These are phyloP conservation scores for Orbilia quercus DNA, from an alignment of 2,329 filamentous ascomycete species.

Conservation along the genomic window DNA sequence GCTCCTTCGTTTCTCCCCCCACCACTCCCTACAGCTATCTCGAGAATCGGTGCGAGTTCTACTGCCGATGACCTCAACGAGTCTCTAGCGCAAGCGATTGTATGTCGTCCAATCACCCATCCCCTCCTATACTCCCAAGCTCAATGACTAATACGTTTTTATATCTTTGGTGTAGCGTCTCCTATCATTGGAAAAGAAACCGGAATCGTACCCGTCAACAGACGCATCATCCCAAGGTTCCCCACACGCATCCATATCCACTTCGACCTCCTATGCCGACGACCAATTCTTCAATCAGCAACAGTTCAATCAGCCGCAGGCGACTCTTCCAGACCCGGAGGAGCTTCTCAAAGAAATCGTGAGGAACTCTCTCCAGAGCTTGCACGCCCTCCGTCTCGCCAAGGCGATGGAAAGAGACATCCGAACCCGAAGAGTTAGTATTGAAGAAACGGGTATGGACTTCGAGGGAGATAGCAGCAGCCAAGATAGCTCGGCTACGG, in stretches of 20 bases:
- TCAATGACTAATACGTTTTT: background rate
- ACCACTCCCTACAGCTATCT: conserved; percentile 5
- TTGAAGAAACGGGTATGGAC: conserved; percentile 52
- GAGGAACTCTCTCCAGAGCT: conserved; percentile 49
- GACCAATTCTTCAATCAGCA: conserved; percentile 35
- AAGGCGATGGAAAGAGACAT: conserved; percentile 54
- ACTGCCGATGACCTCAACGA: conserved; percentile 51
- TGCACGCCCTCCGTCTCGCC: conserved; percentile 47
- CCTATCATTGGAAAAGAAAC: conserved; percentile 49
- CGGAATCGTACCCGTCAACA: conserved; percentile 43
- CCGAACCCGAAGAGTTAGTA: conserved; percentile 19
- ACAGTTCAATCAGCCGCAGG: conserved; percentile 20
- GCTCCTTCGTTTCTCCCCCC: conserved; percentile 38
- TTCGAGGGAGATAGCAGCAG: conserved; percentile 24
- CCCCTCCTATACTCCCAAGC: no score
- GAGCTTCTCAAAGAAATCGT: conserved; percentile 55
- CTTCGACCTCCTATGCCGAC: conserved; percentile 48
- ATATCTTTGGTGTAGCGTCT: conserved; percentile 18
- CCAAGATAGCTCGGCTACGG: conserved; percentile 26
- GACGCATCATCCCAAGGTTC: conserved; percentile 45
- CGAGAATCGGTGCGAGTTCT: conserved; percentile 16
- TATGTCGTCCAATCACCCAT: conserved; percentile 15
- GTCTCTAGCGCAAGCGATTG: conserved; percentile 51
- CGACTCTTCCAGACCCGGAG: conserved; percentile 38
- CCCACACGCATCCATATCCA: conserved; percentile 41